Percentiles rank a stretch among this genome's conserved stretches.
These are phyloP conservation scores for Aspergillus ibericus DNA, from an alignment of 2,329 filamentous ascomycete genomes.

Conservation along the genomic window DNA sequence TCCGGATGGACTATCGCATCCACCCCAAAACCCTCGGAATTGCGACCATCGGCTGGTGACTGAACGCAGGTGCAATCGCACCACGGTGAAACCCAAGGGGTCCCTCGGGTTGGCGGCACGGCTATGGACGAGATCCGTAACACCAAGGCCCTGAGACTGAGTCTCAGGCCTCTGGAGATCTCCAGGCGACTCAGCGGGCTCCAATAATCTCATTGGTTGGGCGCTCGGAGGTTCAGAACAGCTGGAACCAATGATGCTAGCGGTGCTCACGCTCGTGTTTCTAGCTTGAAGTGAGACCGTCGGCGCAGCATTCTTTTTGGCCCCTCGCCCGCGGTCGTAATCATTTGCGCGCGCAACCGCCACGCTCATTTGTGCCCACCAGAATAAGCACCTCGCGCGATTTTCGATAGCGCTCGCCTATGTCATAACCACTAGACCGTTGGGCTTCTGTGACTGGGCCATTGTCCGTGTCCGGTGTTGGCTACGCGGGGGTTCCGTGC, in stretches of 20 bases:
- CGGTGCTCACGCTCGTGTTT: neutral
- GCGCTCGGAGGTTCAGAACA: slow-evolving; percentile 10
- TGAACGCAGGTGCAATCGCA: neutral
- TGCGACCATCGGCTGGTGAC: neutral
- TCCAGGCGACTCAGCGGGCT: neutral
- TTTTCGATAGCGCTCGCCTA: slow-evolving; percentile 7
- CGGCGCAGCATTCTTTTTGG: slow-evolving; percentile 13
- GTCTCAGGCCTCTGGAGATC: neutral
- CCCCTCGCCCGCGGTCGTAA: slow-evolving; percentile 17
- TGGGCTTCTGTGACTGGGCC: slow-evolving; percentile 10
- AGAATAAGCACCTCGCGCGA: slow-evolving; percentile 28
- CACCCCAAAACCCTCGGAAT: neutral
- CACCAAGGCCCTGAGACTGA: neutral
- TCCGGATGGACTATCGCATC: neutral
- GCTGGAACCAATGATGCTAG: slow-evolving; percentile 14
- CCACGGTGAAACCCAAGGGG: neutral
- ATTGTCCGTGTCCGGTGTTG: neutral
- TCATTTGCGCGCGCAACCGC: slow-evolving; percentile 21
- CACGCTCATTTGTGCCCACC: slow-evolving; percentile 22
- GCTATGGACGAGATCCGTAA: neutral
- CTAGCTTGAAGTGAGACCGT: neutral
- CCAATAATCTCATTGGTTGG: slow-evolving; percentile 11
- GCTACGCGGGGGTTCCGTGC: neutral
- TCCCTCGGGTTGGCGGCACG: neutral
- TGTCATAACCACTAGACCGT: slow-evolving; percentile 6